These are phyloP conservation scores for Mycena sp. DNA, from an alignment of 1,284 basidiomycete genomes.

Conservation along the genomic window DNA sequence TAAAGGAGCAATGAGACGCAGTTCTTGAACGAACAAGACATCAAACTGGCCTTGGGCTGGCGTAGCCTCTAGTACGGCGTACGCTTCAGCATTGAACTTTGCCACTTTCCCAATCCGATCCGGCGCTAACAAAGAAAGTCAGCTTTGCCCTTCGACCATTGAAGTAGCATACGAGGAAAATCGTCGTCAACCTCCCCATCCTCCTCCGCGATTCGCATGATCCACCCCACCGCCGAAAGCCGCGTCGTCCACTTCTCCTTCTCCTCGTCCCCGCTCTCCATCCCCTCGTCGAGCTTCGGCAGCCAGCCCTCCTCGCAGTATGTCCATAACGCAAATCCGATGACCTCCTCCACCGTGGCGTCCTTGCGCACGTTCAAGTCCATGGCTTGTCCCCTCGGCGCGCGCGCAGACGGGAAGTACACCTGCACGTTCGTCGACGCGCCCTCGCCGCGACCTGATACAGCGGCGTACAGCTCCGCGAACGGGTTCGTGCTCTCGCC, in stretches of 20 bases:
- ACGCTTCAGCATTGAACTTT: constrained; percentile 93
- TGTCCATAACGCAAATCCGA: constrained; percentile 91
- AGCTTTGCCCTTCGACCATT: constrained; percentile 7
- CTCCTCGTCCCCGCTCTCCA: constrained; percentile 68
- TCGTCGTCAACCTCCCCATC: constrained; percentile 99
- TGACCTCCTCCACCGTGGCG: constrained; percentile 94
- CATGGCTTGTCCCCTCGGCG: constrained; percentile 68
- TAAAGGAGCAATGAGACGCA: constrained; percentile 41
- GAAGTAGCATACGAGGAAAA: constrained; percentile 81
- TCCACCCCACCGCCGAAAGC: constrained; percentile 89
- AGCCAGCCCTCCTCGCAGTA: constrained; percentile 91
- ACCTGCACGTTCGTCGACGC: constrained; percentile 77
- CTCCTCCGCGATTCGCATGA: constrained; percentile 95
- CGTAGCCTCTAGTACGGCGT: constrained; percentile 85
- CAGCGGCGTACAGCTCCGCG: constrained; percentile 81
- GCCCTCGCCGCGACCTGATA: constrained; percentile 77
- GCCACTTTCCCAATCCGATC: constrained; percentile 87
- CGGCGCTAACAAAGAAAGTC: constrained; percentile 67
- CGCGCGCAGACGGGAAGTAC: constrained; percentile 87
- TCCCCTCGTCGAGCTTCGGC: constrained; percentile 78
- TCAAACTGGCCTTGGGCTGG: constrained; percentile 73
- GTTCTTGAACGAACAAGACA: background rate
- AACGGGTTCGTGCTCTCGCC: constrained; percentile 79
- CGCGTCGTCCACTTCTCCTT: constrained; percentile 64
- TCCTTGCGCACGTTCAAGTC: constrained; percentile 84